Evolutionary conservation across 768 basidiomycete genomes (phyloP).

Genomic region (Neoboletus brunneissimus): DNA sequence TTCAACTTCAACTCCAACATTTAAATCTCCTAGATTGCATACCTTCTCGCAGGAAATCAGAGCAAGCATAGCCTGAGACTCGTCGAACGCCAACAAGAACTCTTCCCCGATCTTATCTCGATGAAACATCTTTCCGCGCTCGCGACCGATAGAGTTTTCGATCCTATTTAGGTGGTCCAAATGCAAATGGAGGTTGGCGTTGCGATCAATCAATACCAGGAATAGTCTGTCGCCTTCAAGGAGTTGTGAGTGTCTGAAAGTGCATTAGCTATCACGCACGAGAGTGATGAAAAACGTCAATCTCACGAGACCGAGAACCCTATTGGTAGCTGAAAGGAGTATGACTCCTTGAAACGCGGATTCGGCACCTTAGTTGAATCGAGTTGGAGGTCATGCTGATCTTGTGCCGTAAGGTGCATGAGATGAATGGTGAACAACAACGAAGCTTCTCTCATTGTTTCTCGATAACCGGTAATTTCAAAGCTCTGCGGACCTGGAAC

Average conservation of each 20-base stretch:
- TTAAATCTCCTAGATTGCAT: neutral
- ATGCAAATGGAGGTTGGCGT: slow-evolving; percentile 35
- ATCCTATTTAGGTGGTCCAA: slow-evolving; percentile 36
- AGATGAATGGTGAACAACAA: slow-evolving; percentile 26
- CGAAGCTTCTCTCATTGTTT: slow-evolving; percentile 18
- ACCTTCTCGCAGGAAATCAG: slow-evolving; percentile 46
- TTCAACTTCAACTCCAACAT: neutral
- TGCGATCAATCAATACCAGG: slow-evolving; percentile 37
- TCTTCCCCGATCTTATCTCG: slow-evolving; percentile 48
- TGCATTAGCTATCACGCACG: neutral
- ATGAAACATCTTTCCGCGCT: slow-evolving; percentile 35
- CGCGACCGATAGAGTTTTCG: slow-evolving; percentile 33
- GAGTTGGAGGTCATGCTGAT: slow-evolving; percentile 30
- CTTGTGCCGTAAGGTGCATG: slow-evolving; percentile 31
- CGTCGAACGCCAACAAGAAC: slow-evolving; percentile 49
- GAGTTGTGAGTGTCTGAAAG: slow-evolving; percentile 38
- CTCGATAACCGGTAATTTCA: slow-evolving; percentile 18
- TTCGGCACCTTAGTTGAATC: slow-evolving; percentile 18
- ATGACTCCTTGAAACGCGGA: slow-evolving; percentile 27
- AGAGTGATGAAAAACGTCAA: neutral
- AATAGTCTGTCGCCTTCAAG: slow-evolving; percentile 40
- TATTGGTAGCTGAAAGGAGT: slow-evolving; percentile 23
- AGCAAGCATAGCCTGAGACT: slow-evolving; percentile 46
- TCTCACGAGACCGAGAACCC: slow-evolving; percentile 27
- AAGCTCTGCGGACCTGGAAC: slow-evolving; percentile 14